phyloP scores from a whole-genome alignment of 345 rosid species.

The Rhodomyrtus tomentosa region DNA sequence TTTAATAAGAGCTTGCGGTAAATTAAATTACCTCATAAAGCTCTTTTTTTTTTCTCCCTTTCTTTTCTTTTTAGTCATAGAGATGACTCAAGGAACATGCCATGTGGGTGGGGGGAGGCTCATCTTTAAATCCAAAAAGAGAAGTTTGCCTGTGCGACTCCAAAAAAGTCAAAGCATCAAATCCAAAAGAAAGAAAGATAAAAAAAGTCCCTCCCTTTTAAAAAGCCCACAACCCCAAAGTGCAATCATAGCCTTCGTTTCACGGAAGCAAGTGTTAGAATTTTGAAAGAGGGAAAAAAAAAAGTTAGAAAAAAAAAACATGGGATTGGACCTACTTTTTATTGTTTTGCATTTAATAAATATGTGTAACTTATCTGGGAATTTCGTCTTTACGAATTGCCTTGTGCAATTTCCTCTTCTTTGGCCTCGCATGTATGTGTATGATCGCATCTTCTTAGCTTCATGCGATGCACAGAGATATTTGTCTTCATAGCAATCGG shows the following conservation, averaged over 20 bases:
- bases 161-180: conserved; percentile 4
- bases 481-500: not conserved
- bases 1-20: not conserved
- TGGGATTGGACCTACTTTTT: not conserved
- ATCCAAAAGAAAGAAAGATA: not conserved
- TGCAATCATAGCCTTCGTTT: conserved; percentile 1
- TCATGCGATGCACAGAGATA: not conserved
- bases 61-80: not conserved
- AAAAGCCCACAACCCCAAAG: not conserved
- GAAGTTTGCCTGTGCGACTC: not conserved
- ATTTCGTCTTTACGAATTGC: not conserved
- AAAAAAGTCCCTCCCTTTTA: not conserved
- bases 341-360: not conserved
- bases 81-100: conserved; percentile 8
- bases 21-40: not conserved
- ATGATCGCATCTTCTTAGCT: not conserved
- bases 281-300: not conserved
- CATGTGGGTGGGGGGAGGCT: conserved; percentile 16
- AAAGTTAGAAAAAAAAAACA: not conserved
- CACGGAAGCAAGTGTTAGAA: not conserved
- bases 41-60: not conserved
- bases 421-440: not conserved
- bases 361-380: not conserved
- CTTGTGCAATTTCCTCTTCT: not conserved
- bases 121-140: conserved; percentile 17